These are phyloP conservation scores for Phallus indusiatus DNA, from an alignment of 768 basidiomycete species.

Conservation along the genomic window DNA sequence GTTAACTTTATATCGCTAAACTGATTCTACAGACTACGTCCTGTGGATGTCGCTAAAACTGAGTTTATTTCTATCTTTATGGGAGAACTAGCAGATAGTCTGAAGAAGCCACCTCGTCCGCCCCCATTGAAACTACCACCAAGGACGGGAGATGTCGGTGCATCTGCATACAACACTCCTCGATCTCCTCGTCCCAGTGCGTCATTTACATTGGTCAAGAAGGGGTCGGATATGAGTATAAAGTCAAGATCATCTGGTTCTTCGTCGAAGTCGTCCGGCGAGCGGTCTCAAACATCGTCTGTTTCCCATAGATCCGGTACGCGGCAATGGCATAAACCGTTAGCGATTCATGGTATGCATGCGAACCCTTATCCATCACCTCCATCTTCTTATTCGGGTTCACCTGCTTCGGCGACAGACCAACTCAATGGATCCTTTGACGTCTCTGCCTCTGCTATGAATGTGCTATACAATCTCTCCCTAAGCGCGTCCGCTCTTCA, in stretches of 20 bases:
- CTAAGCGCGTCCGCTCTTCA: slow-evolving; percentile 6
- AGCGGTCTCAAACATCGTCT: background rate
- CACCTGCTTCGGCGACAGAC: background rate
- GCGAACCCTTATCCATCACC: background rate
- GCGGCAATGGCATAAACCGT: background rate
- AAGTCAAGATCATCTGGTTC: slow-evolving; percentile 2
- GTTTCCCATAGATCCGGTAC: background rate
- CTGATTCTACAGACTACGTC: slow-evolving; percentile 40
- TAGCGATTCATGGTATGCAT: background rate
- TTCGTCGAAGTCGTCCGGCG: slow-evolving; percentile 4
- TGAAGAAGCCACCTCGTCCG: slow-evolving; percentile 37
- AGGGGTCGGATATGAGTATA: slow-evolving; percentile 3
- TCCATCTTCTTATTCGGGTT: background rate
- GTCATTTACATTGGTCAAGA: slow-evolving; percentile 8
- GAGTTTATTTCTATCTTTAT: slow-evolving; percentile 53
- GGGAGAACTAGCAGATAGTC: slow-evolving; percentile 37
- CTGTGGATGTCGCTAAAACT: slow-evolving; percentile 57
- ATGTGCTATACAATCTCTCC: slow-evolving; percentile 4
- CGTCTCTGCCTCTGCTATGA: background rate
- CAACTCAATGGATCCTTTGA: background rate
- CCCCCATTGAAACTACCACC: slow-evolving; percentile 24
- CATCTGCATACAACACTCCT: slow-evolving; percentile 8
- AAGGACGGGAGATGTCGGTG: background rate
- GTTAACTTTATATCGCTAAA: slow-evolving; percentile 6
- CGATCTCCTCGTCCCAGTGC: slow-evolving; percentile 9